phyloP scores from a whole-genome alignment of 192 early-diverging fungal genomes.

The Podila clonocystis region DNA sequence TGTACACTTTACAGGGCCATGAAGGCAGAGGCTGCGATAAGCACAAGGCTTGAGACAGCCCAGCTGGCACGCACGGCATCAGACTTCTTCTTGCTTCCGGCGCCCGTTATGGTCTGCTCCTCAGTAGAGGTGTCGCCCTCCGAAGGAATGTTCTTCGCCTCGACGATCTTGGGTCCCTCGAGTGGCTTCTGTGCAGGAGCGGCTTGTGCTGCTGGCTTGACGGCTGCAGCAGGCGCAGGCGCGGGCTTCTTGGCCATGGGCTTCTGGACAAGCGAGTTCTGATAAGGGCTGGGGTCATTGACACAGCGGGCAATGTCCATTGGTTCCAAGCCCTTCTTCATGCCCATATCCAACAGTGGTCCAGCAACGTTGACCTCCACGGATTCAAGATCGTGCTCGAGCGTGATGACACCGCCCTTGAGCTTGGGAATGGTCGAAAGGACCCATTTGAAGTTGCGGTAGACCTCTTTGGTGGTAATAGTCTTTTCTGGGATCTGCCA shows the following conservation, averaged over 20 bases:
- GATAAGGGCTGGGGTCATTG: conserved; percentile 40
- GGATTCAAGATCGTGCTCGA: conserved; percentile 63
- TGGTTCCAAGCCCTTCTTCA: conserved; percentile 42
- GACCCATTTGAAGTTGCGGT: conserved; percentile 53
- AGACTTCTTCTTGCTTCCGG: neutral
- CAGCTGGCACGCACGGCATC: conserved; percentile 4
- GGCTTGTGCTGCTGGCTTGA: neutral
- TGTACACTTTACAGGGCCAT: conserved; percentile 12
- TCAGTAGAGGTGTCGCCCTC: neutral
- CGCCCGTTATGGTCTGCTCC: neutral
- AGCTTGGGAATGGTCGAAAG: conserved; percentile 53
- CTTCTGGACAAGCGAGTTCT: conserved; percentile 31
- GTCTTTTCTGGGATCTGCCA: conserved; percentile 57
- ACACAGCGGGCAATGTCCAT: conserved; percentile 48
- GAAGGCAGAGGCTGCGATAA: conserved; percentile 18
- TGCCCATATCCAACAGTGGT: conserved; percentile 41
- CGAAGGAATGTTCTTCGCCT: conserved; percentile 1
- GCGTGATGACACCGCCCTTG: conserved; percentile 56
- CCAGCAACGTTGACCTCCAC: conserved; percentile 61
- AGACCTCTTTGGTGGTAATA: conserved; percentile 31
- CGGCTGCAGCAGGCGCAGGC: neutral
- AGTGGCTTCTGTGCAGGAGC: conserved; percentile 1
- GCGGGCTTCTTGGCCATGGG: conserved; percentile 6
- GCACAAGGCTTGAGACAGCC: conserved; percentile 18
- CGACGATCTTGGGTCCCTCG: neutral